A percentile compares a stretch with the other conserved stretches of the same genome.
Conservation (phyloP, 1,139 yeast species). For the Lodderomyces elongisporus region DNA sequence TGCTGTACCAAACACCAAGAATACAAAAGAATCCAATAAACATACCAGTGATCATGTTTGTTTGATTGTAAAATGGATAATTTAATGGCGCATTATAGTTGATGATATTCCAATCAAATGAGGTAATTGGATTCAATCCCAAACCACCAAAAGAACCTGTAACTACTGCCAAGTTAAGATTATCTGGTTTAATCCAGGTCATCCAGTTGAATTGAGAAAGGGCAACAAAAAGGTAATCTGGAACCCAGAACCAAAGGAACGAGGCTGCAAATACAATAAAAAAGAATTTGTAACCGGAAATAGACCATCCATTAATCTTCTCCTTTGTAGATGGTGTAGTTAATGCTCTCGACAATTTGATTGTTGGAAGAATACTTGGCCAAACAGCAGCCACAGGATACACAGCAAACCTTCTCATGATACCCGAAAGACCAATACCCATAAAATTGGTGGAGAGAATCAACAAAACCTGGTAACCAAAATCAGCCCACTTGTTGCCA, state of each 20-base stretch:
- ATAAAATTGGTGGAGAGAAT: constrained; percentile 52
- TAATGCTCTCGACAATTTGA: constrained; percentile 56
- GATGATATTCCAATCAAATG: constrained; percentile 48
- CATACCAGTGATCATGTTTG: constrained; percentile 39
- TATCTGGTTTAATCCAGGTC: constrained; percentile 33
- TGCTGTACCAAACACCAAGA: constrained; percentile 46
- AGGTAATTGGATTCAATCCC: constrained; percentile 53
- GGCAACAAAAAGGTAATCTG: constrained; percentile 29
- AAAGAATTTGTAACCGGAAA: constrained; percentile 30
- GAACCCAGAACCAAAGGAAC: constrained; percentile 33
- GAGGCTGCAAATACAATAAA: constrained; percentile 19
- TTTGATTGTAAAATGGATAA: constrained; percentile 44
- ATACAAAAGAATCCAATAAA: constrained; percentile 39
- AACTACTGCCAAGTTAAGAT: constrained; percentile 43
- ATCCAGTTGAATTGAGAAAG: constrained; percentile 32
- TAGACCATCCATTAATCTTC: constrained; percentile 34
- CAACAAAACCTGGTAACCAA: constrained; percentile 46
- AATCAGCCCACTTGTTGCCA: constrained; percentile 37
- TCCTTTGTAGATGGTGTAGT: constrained; percentile 38
- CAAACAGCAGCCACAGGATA: constrained; percentile 56
- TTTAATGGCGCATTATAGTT: constrained; percentile 22
- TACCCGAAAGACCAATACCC: constrained; percentile 64
- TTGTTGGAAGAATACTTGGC: constrained; percentile 52
- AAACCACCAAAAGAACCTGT: constrained; percentile 53
- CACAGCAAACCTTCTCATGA: constrained; percentile 51